Evolutionary conservation across 2,329 filamentous ascomycete species (phyloP), one percentile per base, ranked within the genome.

Genomic region (Scedosporium apiospermum): DNA sequence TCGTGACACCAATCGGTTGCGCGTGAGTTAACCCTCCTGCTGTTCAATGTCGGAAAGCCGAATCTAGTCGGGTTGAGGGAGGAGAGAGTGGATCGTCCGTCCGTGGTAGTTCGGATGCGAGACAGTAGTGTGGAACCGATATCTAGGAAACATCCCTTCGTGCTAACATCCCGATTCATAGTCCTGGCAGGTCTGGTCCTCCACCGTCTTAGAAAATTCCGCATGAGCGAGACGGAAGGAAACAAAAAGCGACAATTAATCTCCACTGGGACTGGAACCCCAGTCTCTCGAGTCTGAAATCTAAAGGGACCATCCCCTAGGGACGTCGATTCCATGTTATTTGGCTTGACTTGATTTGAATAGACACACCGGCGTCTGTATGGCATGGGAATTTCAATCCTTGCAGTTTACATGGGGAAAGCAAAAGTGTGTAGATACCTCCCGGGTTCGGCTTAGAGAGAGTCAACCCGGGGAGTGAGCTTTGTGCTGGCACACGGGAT

Each of bases 1-100:
- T 82, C 18, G 76, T 78, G 4, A 85, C 83, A 38, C 81, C 83
- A 4, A 73, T 77, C 62, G 83, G 83, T 41, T 86, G 83, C 79
- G 83, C 75, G 83, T 85, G 69, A 66, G 81, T 76, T 21, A 6
- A 18, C 57, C 60, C 60, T n/a, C 12, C 53, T 16, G 34, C 9
- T 4, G 3, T 26, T 58, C 14, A 26, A 23, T 16, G 14, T 14
- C 10, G 12, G 14, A 3, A 55, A 21, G 18, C 42, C 44, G 4
- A 14, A 49, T 49, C n/a, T 1, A 49, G 16, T 7, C n/a, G 6
- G 34, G 16, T 49, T 12, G 44, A 49, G 44, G 6, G 18, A 7
- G 44, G 18, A 4, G 34, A 38, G 34, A 14, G 10, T 38, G 34
- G 3, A 38, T 38, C 10, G 34, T 38, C 34, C 6, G 34, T 12